Conservation (phyloP, 1,284 basidiomycete species). For the Pseudozyma pruni region DNA sequence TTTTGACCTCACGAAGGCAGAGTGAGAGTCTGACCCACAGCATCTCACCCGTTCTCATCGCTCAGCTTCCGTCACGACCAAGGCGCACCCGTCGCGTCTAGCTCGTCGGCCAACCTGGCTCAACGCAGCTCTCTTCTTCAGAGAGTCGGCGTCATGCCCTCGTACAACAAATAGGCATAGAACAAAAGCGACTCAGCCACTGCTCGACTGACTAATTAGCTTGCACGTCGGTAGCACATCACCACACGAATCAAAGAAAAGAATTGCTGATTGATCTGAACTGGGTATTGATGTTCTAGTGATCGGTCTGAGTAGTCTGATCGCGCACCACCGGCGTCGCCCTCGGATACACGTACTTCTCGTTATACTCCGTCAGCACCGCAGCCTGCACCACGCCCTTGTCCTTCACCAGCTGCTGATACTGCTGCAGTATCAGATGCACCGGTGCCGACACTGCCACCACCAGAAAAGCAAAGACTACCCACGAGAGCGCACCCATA, state of each 20-base stretch:
- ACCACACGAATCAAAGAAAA: conserved; percentile 1
- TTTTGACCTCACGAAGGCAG: too few species aligned
- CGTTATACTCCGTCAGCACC: conserved; percentile 55
- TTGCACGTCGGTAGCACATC: too few species aligned
- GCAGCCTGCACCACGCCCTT: conserved; percentile 47
- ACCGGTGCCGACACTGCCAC: conserved; percentile 31
- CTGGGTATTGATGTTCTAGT: too few species aligned
- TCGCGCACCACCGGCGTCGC: conserved; percentile 51
- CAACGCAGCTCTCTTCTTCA: conserved; percentile 29
- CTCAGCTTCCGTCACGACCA: conserved; percentile 43
- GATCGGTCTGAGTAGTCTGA: conserved; percentile 44
- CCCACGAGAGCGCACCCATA: conserved; percentile 24
- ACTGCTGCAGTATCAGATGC: conserved; percentile 38
- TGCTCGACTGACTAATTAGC: too few species aligned
- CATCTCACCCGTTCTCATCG: too few species aligned
- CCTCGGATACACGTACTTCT: conserved; percentile 54
- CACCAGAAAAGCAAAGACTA: conserved; percentile 32
- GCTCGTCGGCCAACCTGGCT: conserved; percentile 1
- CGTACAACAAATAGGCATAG: background rate
- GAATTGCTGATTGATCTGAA: background rate
- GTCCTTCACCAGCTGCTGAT: conserved; percentile 52
- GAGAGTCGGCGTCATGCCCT: conserved; percentile 25
- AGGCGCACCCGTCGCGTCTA: background rate
- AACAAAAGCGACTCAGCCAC: background rate
- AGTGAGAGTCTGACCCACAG: too few species aligned